Conservation (phyloP, 768 basidiomycete species). For the Boletus bicolor region DNA sequence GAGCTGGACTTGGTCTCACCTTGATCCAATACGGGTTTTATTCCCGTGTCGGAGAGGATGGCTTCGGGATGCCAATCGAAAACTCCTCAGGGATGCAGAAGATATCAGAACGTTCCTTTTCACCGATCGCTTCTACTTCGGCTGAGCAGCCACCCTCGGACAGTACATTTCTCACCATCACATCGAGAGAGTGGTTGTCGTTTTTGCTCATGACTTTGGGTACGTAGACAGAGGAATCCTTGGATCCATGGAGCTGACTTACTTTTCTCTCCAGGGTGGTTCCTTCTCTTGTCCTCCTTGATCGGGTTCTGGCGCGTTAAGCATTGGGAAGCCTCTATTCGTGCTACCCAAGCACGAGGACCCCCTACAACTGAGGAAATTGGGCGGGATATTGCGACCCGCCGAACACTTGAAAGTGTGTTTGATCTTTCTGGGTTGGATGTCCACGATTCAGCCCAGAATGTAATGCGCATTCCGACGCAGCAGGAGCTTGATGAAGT, state of each 20-base stretch:
- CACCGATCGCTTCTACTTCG: conserved; percentile 21
- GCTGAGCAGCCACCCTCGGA: conserved; percentile 22
- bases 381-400: conserved; percentile 49
- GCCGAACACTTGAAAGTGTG: conserved; percentile 48
- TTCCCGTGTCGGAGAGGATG: conserved; percentile 43
- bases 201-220: conserved; percentile 91
- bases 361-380: conserved; percentile 38
- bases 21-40: conserved; percentile 91
- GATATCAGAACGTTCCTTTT: conserved; percentile 20
- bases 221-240: conserved; percentile 25
- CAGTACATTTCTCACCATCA: conserved; percentile 30
- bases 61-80: conserved; percentile 25
- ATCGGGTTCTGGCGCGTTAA: conserved; percentile 84
- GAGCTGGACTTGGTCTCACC: conserved; percentile 93
- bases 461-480: conserved; percentile 20
- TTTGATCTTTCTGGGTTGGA: conserved; percentile 45
- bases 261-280: conserved; percentile 65
- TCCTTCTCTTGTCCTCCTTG: conserved; percentile 79
- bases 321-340: conserved; percentile 76
- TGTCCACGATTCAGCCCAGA: conserved; percentile 13
- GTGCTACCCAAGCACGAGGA: conserved; percentile 35
- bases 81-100: conserved; percentile 12
- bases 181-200: conserved; percentile 83
- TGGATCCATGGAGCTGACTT: background rate
- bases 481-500: conserved; percentile 39